These are phyloP conservation scores for Aeschynomene evenia DNA, from an alignment of 306 rosid genomes.

Conservation along the genomic window DNA sequence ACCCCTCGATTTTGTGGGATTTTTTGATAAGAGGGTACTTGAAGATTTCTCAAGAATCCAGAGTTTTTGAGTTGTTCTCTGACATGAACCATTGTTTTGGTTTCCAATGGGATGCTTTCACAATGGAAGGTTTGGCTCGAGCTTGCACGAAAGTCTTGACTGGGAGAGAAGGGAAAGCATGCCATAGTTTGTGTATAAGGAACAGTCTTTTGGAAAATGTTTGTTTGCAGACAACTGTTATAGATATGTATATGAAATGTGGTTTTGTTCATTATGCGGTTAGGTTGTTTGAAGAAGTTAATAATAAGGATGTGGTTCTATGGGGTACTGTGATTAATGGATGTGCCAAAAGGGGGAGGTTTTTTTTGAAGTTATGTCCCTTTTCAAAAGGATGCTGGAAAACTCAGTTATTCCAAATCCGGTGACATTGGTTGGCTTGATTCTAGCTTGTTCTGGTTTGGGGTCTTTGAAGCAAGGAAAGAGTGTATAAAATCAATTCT, in stretches of 20 bases:
- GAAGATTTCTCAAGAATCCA: conserved; percentile 21
- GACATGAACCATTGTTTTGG: too few species aligned
- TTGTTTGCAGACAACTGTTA: conserved; percentile 16
- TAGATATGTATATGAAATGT: conserved; percentile 17
- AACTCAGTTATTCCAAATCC: conserved; percentile 10
- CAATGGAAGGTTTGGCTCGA: conserved; percentile 21
- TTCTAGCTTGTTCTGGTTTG: conserved; percentile 19
- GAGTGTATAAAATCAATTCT: too few species aligned
- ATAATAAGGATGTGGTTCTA: conserved; percentile 24
- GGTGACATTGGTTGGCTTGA: not conserved
- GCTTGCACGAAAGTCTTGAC: conserved; percentile 1
- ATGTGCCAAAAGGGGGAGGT: conserved; percentile 12
- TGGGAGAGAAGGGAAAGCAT: conserved; percentile 26
- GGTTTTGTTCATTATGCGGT: conserved; percentile 11
- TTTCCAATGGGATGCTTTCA: too few species aligned
- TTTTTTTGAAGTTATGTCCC: conserved; percentile 21
- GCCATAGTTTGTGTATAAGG: conserved; percentile 21
- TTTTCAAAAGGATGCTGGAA: too few species aligned
- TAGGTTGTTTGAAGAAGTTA: conserved; percentile 26
- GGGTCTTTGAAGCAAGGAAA: conserved; percentile 28
- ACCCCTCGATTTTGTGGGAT: conserved; percentile 10
- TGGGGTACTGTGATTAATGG: conserved; percentile 19
- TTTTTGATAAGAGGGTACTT: conserved; percentile 25
- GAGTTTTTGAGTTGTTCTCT: conserved; percentile 12
- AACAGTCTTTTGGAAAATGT: conserved; percentile 19